Base-by-base conservation (phyloP, 2,329 filamentous ascomycete genomes). In the Metarhizium guizhouense region DNA sequence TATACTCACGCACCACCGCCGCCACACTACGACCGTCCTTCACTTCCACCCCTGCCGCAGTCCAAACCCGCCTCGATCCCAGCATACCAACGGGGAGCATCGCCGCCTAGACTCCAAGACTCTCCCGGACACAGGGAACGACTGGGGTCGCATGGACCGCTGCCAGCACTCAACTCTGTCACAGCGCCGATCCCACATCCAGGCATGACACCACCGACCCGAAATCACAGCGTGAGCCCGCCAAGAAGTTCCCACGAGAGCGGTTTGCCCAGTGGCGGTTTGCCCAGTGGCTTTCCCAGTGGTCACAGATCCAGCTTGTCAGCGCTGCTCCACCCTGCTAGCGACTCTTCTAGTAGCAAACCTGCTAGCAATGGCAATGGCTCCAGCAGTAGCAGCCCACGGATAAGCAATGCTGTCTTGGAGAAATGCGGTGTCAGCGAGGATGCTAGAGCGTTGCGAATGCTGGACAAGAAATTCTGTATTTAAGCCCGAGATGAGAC, bases 381-480 rank as follows among this genome's bases (percentile, higher is more conserved):
- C 60, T 76, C 76, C 61, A 73, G 71, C 7, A 65, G 66, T 59
- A 81, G 76, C 61, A 72, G 67, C 53, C 68, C 68, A 6, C 65
- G 69, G 52, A 57, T 63, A 20, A 63, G 57, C 40, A 64, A 58
- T 25, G 53, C 64, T 16, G 63, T 62, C 18, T 60, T 61, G 8
- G 69, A 72, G 51, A 67, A 68, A 57, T 62, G 64, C 30, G 79
- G 76, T 5, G 82, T 81, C 51, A 73, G 78, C 18, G 85, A 88
- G 66, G 86, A 89, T 61, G 79, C 78, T 58, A 76, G 84, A 60
- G 85, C 84, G 2, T 68, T 89, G 49, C 77, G 83, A 59, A 83
- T 87, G 65, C 72, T 90, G 52, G 83, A 90, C 68, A 74, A 77
- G 60, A 81, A 80, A 62, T 81, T 82, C 62, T 71, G 68, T 61